Evolutionary conservation across 768 basidiomycete species (phyloP).

Genomic region (Amanita molliuscula): DNA sequence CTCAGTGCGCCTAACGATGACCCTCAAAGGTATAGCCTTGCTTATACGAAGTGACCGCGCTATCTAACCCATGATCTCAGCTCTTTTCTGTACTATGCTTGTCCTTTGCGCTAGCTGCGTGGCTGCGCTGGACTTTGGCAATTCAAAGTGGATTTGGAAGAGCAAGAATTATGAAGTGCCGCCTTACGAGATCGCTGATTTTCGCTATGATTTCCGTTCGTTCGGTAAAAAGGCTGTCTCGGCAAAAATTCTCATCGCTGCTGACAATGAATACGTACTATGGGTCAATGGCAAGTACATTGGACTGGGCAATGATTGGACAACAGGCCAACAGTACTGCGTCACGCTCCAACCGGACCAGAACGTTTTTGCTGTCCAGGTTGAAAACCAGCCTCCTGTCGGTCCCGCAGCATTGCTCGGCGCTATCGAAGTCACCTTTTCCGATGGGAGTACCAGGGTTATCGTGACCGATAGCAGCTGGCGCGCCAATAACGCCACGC

Average conservation of each 20-base stretch:
- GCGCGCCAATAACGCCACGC: conserved; percentile 15
- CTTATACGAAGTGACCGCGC: neutral
- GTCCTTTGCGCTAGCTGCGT: neutral
- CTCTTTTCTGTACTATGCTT: neutral
- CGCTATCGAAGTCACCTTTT: conserved; percentile 20
- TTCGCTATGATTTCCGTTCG: conserved; percentile 18
- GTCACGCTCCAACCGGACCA: conserved; percentile 15
- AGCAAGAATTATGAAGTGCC: conserved; percentile 7
- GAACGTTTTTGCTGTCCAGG: conserved; percentile 24
- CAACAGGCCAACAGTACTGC: conserved; percentile 17
- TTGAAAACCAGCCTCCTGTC: conserved; percentile 8
- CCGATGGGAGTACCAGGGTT: conserved; percentile 19
- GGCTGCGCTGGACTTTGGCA: neutral
- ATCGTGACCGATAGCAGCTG: conserved; percentile 21
- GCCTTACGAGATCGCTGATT: conserved; percentile 17
- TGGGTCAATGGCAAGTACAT: conserved; percentile 20
- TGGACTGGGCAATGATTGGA: conserved; percentile 13
- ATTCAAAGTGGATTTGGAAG: conserved; percentile 23
- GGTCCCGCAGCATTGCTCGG: conserved; percentile 21
- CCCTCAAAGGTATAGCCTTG: neutral
- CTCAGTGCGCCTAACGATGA: neutral
- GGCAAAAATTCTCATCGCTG: conserved; percentile 20
- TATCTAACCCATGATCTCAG: neutral
- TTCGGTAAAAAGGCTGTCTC: conserved; percentile 17
- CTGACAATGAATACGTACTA: conserved; percentile 20